Evolutionary conservation across 1,139 yeast genomes (phyloP), one percentile per base, ranked within the genome.

Genomic region (Saccharomyces hybrid): DNA sequence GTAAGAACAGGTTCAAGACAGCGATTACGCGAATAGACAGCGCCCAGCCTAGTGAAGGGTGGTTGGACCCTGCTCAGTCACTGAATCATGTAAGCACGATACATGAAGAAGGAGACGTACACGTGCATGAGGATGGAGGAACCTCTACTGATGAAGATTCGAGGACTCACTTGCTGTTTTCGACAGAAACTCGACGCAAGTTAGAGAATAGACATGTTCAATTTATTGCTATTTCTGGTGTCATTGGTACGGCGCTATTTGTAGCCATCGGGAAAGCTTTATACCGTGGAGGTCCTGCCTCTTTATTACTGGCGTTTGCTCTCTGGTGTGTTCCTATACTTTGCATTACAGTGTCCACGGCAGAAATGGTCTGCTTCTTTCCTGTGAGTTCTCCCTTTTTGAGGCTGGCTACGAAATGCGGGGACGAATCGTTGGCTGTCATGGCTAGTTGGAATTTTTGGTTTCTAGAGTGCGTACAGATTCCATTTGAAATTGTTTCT

Each of bases 401-500:
- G 55, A 65, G 82, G 52, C 60, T 82, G 59, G 77, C 83, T 2
- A 82, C 82, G 11, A 70, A 84, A 50, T 80, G 82, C 65, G 76
- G 76, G 41, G 85, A 82, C 71, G 88, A 85, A 56, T 84, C 95
- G 0, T 75, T 85, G 58, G 93, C 88, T 63, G 82, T 86, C 59
- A 85, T 86, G 73, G 84, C 88, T 7, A 87, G 90, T 12, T 84
- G 88, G 81, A 88, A 88, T 70, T 88, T 86, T 65, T 87, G 88
- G 82, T 74, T 87, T 58, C 76, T 87, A 70, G 86, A 86, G 67
- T 82, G 89, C 59, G 81, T 87, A 29, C 80, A 85, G 61, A 84
- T 88, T 56, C 95, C 96, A 0, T 87, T 83, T 66, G 96, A 88
- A 70, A 82, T 88, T 56, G 86, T 88, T 2, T 88, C 90, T 16